Conservation (phyloP, 805 yeast species). For the Phaffomyces opuntiae region DNA sequence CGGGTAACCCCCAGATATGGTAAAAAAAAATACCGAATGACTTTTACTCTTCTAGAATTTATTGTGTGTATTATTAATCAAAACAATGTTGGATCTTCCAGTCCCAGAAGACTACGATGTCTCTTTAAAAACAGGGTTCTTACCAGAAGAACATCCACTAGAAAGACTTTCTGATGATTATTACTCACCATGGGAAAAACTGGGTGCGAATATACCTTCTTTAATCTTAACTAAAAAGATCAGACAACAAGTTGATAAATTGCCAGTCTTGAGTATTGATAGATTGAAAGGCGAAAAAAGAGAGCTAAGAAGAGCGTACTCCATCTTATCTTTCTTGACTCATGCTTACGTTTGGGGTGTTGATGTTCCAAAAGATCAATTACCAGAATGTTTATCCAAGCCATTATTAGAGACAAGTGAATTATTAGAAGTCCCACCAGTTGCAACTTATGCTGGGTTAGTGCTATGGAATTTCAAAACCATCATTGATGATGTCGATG, state of each 20-base stretch:
- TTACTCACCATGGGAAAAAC: conserved; percentile 70
- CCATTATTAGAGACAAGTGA: conserved; percentile 62
- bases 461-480: conserved; percentile 83
- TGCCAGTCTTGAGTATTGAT: conserved; percentile 50
- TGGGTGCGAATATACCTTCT: conserved; percentile 64
- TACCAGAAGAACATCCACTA: conserved; percentile 66
- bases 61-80: background rate
- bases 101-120: conserved; percentile 59
- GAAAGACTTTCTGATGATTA: conserved; percentile 50
- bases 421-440: conserved; percentile 67
- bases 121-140: conserved; percentile 66
- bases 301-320: conserved; percentile 74
- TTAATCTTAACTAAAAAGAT: conserved; percentile 59
- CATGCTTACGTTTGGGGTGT: conserved; percentile 92
- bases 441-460: conserved; percentile 82
- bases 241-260: conserved; percentile 52
- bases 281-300: conserved; percentile 31
- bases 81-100: conserved; percentile 32
- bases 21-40: background rate
- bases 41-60: background rate
- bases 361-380: conserved; percentile 47
- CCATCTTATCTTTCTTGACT: conserved; percentile 67
- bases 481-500: conserved; percentile 36
- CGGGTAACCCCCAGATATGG: too few species aligned
- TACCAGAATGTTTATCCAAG: conserved; percentile 63